Base-by-base conservation (phyloP, 78 protist genomes). In the Dictyostelium brefeldianum region DNA sequence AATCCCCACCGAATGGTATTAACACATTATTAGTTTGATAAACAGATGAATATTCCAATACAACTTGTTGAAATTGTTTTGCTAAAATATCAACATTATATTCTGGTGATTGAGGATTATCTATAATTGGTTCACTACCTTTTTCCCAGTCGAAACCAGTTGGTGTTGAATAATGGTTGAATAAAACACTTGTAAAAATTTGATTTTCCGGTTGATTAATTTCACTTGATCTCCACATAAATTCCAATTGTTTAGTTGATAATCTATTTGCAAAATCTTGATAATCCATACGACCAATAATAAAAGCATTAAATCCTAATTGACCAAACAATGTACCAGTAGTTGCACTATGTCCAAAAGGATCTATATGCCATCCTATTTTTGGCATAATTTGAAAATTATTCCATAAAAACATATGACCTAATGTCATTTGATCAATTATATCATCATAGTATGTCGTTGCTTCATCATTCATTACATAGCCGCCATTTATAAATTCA, bases 401-500 rank as follows among this genome's bases (percentile, higher is more conserved):
- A 17, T 87, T 36, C 15, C 64, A 11, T 20, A 95, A 22, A 70
- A 82, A 95, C 29, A 43, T 89, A 43, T 87, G 95, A 1, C 97
- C 97, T 12, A 65, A 82, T 8, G 94, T 87, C 78, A 74, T 78
- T 36, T 91, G 92, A 81, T 81, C 89, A 64, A 80, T 96, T 64
- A 87, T 87, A 57, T 73, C 87, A 18, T 69, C 89, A 69, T 89
- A 97, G 96, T 90, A 90, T 20, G 97, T 90, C 14, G 96, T 14
- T 20, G 97, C 98, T 81, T 97, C 98, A 89, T 97, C 97, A 80
- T 95, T 95, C 98, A 97, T 97, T 59, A 94, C 92, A 96, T 96
- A 95, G 18, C 99, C 98, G 5, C 98, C 99, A 74, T 95, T 94
- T 59, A 92, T 80, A 65, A 97, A 96, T 84, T 71, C 92, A 29